Percentiles rank a stretch among this genome's conserved stretches.
phyloP scores from a whole-genome alignment of 805 yeast genomes.

The Candida ipomoeae region DNA sequence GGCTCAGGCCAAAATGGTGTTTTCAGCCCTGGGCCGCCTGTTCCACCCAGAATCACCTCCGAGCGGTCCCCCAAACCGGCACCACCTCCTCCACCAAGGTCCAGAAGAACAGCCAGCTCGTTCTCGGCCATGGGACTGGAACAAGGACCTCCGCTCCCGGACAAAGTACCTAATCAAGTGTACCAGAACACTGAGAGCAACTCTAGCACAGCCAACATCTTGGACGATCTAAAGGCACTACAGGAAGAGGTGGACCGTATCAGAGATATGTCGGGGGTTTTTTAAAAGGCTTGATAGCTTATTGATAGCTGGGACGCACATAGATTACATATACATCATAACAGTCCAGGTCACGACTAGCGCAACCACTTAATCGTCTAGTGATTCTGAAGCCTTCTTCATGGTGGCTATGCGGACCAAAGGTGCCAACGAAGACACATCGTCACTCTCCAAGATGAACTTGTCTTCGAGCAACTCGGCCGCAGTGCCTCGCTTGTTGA shows the following conservation, averaged over 20 bases:
- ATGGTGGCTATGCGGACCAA: slow-evolving; percentile 68
- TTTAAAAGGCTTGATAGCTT: slow-evolving; percentile 7
- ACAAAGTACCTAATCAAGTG: slow-evolving; percentile 18
- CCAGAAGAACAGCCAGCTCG: slow-evolving; percentile 28
- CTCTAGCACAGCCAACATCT: slow-evolving; percentile 45
- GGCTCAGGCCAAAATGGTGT: neutral
- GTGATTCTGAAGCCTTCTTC: slow-evolving; percentile 46
- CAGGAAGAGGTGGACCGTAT: slow-evolving; percentile 68
- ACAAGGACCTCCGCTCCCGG: slow-evolving; percentile 14
- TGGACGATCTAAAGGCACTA: slow-evolving; percentile 61
- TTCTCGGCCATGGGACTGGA: slow-evolving; percentile 8
- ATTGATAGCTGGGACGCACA: slow-evolving; percentile 10
- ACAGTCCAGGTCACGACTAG: neutral
- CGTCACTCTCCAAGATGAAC: slow-evolving; percentile 61
- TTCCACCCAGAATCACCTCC: slow-evolving; percentile 20
- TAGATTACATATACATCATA: neutral
- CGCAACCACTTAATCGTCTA: slow-evolving; percentile 6
- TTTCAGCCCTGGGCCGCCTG: slow-evolving; percentile 11
- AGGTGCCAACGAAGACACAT: slow-evolving; percentile 61
- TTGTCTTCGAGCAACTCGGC: slow-evolving; percentile 63
- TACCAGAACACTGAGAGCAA: slow-evolving; percentile 12
- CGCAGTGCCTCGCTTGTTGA: slow-evolving; percentile 77
- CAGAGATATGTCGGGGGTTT: slow-evolving; percentile 43
- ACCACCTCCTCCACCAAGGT: slow-evolving; percentile 43
- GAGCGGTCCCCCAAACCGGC: slow-evolving; percentile 6